A percentile compares a stretch with the other conserved stretches of the same genome.
phyloP scores from a whole-genome alignment of 495 filamentous ascomycete species.

The Penicillium simplicissimum region DNA sequence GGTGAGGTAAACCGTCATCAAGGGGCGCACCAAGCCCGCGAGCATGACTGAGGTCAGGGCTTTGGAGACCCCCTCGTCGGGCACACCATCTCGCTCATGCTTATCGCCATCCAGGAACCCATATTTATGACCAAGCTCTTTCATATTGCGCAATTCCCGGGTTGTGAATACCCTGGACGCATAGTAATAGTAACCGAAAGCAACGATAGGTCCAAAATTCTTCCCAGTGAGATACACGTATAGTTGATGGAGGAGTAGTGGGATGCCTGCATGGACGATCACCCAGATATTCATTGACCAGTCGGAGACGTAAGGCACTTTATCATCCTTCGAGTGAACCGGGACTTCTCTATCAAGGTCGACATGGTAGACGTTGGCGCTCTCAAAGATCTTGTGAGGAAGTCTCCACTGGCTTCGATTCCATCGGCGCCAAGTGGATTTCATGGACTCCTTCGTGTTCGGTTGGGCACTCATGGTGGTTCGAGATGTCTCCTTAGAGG shows the following conservation, averaged over 20 bases:
- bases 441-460: conserved; percentile 33
- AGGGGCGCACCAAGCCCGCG: conserved; percentile 13
- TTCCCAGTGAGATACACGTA: conserved; percentile 19
- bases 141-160: conserved; percentile 25
- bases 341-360: conserved; percentile 27
- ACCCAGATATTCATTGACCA: conserved; percentile 26
- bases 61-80: conserved; percentile 25
- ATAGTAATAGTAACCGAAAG: conserved; percentile 27
- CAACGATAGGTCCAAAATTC: conserved; percentile 13
- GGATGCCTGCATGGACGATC: conserved; percentile 23
- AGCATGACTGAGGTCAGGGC: conserved; percentile 16
- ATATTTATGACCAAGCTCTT: conserved; percentile 24
- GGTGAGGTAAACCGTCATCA: conserved; percentile 20
- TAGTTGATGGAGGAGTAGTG: conserved; percentile 29
- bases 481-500: background rate
- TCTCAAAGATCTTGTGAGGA: conserved; percentile 26
- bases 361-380: conserved; percentile 25
- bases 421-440: conserved; percentile 35
- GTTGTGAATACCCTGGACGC: conserved; percentile 26
- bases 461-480: background rate
- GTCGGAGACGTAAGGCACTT: conserved; percentile 28
- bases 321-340: conserved; percentile 29
- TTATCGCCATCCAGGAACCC: conserved; percentile 29
- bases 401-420: conserved; percentile 26
- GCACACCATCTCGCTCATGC: conserved; percentile 27